Evolutionary conservation across 164 flowering plant genomes (phyloP).

Genomic region (Aristolochia californica): DNA sequence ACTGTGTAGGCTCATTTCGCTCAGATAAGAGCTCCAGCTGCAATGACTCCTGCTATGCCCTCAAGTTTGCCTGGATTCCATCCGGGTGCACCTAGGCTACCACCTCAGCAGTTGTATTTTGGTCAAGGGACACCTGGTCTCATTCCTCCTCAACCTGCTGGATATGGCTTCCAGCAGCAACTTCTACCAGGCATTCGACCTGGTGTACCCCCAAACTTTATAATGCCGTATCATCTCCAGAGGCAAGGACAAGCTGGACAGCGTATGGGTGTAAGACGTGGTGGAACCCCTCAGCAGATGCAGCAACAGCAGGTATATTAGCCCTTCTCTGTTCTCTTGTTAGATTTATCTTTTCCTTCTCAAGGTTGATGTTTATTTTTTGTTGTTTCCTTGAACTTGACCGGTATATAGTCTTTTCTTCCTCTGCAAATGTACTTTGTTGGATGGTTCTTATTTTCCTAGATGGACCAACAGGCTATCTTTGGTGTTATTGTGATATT

Average conservation of each 20-base stretch:
- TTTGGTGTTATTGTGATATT: too few species aligned
- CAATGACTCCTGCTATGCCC: constrained; percentile 33
- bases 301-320: constrained; percentile 31
- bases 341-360: too few species aligned
- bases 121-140: constrained; percentile 60
- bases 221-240: constrained; percentile 54
- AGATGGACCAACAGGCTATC: too few species aligned
- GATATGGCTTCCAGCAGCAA: constrained; percentile 68
- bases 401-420: too few species aligned
- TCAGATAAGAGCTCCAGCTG: constrained; percentile 42
- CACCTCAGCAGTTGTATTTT: constrained; percentile 54
- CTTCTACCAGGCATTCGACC: constrained; percentile 57
- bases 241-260: constrained; percentile 60
- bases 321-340: too few species aligned
- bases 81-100: constrained; percentile 46
- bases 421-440: too few species aligned
- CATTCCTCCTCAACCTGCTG: constrained; percentile 47
- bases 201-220: constrained; percentile 48
- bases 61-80: constrained; percentile 48
- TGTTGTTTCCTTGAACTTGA: too few species aligned
- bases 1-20: constrained; percentile 51
- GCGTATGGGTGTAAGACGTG: constrained; percentile 44
- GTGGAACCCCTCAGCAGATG: constrained; percentile 41
- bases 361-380: too few species aligned
- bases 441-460: too few species aligned